Percentiles rank a stretch among this genome's conserved stretches.
Conservation (phyloP, 192 early-diverging fungal genomes). For the Backusella sp. region DNA sequence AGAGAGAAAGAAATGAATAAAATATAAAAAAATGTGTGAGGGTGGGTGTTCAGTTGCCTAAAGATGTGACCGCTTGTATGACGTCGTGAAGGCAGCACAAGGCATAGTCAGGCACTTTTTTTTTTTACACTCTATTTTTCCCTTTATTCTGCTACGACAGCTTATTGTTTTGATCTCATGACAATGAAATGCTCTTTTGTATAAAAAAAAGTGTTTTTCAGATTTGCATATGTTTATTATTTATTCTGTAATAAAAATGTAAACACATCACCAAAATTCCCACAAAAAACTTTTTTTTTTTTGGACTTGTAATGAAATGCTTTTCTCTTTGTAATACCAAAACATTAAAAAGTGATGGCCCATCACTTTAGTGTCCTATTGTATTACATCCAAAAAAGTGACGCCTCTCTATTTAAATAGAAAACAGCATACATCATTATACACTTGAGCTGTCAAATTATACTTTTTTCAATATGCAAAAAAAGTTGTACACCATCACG, state of each 20-base stretch:
- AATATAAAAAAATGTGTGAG: background rate
- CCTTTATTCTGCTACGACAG: background rate
- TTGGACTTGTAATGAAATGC: no score
- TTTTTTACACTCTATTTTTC: background rate
- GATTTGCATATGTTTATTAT: background rate
- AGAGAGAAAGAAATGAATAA: background rate
- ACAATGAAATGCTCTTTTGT: background rate
- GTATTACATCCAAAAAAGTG: no score
- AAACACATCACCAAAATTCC: background rate
- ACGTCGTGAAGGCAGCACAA: background rate
- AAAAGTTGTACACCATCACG: no score
- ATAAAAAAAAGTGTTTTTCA: background rate
- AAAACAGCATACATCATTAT: no score
- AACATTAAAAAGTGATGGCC: no score
- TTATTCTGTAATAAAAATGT: background rate
- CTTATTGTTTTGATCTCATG: background rate
- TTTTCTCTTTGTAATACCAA: no score
- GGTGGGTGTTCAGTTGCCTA: background rate
- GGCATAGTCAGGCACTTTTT: background rate
- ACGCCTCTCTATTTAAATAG: no score
- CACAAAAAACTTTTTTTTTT: no score
- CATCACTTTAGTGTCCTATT: no score
- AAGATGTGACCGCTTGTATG: slow-evolving; percentile 2
- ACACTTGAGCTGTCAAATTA: no score
- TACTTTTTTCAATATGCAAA: no score